These are phyloP conservation scores for Cutaneotrichosporon sp. DNA, from an alignment of 1,284 basidiomycete species.

Conservation along the genomic window DNA sequence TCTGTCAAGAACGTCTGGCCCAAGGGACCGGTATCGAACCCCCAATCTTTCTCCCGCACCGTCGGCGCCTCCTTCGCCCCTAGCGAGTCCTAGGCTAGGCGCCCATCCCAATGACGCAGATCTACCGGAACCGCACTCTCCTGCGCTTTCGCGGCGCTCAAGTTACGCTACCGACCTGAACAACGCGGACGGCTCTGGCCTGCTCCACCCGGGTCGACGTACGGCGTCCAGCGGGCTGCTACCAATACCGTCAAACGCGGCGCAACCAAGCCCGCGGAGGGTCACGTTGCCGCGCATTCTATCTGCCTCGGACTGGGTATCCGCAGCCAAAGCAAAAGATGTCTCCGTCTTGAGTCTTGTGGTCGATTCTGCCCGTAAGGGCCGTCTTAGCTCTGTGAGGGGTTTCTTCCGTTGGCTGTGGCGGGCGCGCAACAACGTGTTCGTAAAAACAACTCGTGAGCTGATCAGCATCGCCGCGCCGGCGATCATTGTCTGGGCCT, in stretches of 20 bases:
- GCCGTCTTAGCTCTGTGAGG: not conserved
- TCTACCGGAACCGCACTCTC: constrained; percentile 11
- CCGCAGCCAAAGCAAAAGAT: constrained; percentile 41
- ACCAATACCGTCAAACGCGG: not conserved
- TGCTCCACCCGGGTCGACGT: not conserved
- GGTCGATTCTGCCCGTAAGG: constrained; percentile 12
- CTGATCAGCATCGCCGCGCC: constrained; percentile 35
- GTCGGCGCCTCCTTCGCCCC: constrained; percentile 16
- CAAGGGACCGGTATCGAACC: constrained; percentile 9
- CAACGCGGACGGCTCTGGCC: not conserved
- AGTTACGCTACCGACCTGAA: constrained; percentile 22
- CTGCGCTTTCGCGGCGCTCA: constrained; percentile 33
- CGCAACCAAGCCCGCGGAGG: constrained; percentile 18
- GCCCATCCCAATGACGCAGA: constrained; percentile 6
- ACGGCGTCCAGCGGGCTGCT: not conserved
- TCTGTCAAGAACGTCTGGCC: constrained; percentile 2
- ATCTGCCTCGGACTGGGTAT: constrained; percentile 35
- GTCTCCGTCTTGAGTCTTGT: constrained; percentile 33
- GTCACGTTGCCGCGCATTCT: constrained; percentile 31
- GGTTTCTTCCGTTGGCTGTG: constrained; percentile 28
- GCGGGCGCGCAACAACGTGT: constrained; percentile 39
- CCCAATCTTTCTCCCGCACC: not conserved
- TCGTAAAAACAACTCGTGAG: constrained; percentile 36
- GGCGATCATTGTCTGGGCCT: constrained; percentile 39
- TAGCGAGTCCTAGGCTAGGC: constrained; percentile 7